Conservation (phyloP, 345 rosid genomes). For the Acer saccharum region DNA sequence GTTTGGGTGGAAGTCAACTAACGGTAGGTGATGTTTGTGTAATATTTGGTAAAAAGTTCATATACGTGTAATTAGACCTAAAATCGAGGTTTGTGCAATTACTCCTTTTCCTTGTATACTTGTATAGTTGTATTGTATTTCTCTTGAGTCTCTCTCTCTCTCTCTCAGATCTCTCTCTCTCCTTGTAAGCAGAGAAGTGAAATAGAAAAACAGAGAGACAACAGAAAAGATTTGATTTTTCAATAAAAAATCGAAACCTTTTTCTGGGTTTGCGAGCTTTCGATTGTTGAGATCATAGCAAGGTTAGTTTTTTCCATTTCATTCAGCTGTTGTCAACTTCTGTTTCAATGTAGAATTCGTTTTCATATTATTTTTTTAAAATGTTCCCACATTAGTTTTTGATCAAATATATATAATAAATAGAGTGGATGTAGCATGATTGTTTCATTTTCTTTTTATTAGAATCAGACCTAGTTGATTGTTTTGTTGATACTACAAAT, state of each 20-base stretch:
- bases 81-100: too few relatives aligned
- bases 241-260: neutral
- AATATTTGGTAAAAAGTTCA: too few relatives aligned
- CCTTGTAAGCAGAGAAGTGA: neutral
- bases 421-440: too few relatives aligned
- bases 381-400: neutral
- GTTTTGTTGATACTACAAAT: neutral
- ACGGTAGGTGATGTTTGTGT: too few relatives aligned
- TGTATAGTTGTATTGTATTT: neutral
- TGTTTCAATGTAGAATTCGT: neutral
- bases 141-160: neutral
- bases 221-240: neutral
- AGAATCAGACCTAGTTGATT: neutral
- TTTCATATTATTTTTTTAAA: neutral
- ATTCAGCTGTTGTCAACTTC: neutral
- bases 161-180: conserved; percentile 7
- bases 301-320: neutral
- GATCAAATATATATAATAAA: too few relatives aligned
- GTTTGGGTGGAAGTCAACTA: too few relatives aligned
- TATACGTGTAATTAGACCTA: too few relatives aligned
- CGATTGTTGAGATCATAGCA: neutral
- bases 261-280: neutral
- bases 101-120: too few relatives aligned
- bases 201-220: neutral
- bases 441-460: neutral